Evolutionary conservation across 495 filamentous ascomycete species (phyloP).

Genomic region (Hyphodiscus hymeniophilus): DNA sequence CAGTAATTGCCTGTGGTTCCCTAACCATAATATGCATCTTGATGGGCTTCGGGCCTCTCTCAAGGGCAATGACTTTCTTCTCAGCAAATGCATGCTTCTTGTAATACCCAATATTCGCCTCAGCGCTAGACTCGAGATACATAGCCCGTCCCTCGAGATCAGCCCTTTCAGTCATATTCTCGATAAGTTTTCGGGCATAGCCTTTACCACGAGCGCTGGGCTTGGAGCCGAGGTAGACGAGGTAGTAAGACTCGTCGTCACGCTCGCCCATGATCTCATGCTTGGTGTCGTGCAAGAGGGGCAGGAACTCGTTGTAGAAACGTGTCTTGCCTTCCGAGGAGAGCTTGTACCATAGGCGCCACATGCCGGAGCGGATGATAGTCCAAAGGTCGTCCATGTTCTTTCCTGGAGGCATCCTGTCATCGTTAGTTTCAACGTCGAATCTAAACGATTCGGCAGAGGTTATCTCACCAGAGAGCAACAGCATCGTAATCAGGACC

Average conservation of each 20-base stretch:
- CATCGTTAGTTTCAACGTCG: background rate
- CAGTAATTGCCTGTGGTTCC: conserved; percentile 34
- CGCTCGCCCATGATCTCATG: conserved; percentile 54
- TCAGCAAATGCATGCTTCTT: conserved; percentile 59
- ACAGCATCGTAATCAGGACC: conserved; percentile 68
- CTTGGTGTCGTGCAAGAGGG: conserved; percentile 67
- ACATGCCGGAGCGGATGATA: conserved; percentile 62
- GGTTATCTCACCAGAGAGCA: conserved; percentile 78
- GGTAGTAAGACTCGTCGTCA: conserved; percentile 56
- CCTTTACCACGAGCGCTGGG: conserved; percentile 56
- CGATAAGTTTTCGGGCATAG: conserved; percentile 58
- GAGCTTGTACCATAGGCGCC: conserved; percentile 62
- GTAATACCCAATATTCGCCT: conserved; percentile 59
- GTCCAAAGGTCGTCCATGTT: conserved; percentile 66
- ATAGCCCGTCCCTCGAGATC: conserved; percentile 53
- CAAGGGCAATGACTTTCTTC: conserved; percentile 49
- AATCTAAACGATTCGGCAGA: no score
- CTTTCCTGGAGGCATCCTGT: conserved; percentile 68
- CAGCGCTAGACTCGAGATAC: conserved; percentile 71
- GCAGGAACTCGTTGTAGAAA: conserved; percentile 70
- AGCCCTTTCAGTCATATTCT: conserved; percentile 57
- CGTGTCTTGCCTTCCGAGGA: conserved; percentile 59
- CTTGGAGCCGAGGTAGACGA: conserved; percentile 72
- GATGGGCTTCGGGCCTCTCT: conserved; percentile 49
- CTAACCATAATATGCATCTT: conserved; percentile 70